phyloP scores from a whole-genome alignment of 352 stramenopile species.

The Phytophthora melonis region DNA sequence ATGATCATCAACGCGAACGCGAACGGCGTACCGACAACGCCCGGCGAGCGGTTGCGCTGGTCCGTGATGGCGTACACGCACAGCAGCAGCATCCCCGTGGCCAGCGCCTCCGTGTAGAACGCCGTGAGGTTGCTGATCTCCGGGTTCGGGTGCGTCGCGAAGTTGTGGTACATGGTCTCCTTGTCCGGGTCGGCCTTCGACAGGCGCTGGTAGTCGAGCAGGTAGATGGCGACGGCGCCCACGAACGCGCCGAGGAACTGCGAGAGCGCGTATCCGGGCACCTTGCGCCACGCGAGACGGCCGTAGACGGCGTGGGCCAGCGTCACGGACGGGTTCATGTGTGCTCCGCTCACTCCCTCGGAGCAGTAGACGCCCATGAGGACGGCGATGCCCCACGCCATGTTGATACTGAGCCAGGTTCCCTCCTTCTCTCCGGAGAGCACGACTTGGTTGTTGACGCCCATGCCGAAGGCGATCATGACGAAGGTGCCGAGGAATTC shows the following conservation, averaged over 20 bases:
- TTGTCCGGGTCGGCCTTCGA: constrained; percentile 54
- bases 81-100: constrained; percentile 61
- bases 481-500: constrained; percentile 62
- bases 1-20: constrained; percentile 65
- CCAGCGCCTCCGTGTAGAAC: constrained; percentile 65
- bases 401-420: constrained; percentile 72
- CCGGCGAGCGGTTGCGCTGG: constrained; percentile 54
- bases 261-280: constrained; percentile 50
- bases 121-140: constrained; percentile 55
- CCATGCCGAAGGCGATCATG: constrained; percentile 66
- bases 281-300: constrained; percentile 55
- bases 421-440: constrained; percentile 57
- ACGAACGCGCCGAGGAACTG: constrained; percentile 58
- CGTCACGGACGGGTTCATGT: constrained; percentile 73
- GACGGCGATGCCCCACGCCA: constrained; percentile 58
- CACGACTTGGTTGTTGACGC: constrained; percentile 69
- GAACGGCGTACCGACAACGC: constrained; percentile 45
- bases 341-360: constrained; percentile 58
- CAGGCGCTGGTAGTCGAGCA: constrained; percentile 61
- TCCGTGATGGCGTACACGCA: constrained; percentile 70
- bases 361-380: constrained; percentile 69
- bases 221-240: constrained; percentile 49
- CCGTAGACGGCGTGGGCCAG: constrained; percentile 59
- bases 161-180: constrained; percentile 51
- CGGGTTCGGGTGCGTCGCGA: constrained; percentile 57